Conservation (phyloP, 306 rosid species). For the Trifolium pratense region DNA sequence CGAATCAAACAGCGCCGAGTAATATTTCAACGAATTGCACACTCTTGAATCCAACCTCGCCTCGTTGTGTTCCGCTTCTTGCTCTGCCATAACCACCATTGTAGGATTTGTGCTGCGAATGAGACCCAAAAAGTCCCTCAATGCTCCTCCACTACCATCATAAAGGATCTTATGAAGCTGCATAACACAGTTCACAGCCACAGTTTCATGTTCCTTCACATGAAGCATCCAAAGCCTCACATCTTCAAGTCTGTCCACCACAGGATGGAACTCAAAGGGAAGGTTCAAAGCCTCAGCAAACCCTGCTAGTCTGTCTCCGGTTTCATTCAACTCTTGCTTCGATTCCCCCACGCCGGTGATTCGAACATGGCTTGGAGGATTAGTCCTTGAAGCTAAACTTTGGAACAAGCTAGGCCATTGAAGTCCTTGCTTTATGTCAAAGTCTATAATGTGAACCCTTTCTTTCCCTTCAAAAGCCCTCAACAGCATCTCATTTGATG, state of each 20-base stretch:
- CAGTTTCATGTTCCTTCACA: constrained; percentile 87
- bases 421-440: constrained; percentile 89
- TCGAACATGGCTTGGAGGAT: constrained; percentile 90
- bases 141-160: constrained; percentile 68
- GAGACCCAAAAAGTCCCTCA: constrained; percentile 79
- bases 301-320: constrained; percentile 88
- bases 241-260: constrained; percentile 94
- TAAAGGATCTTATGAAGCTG: constrained; percentile 89
- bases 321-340: constrained; percentile 86
- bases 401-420: constrained; percentile 98
- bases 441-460: constrained; percentile 93
- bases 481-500: constrained; percentile 83
- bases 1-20: constrained; percentile 78
- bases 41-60: constrained; percentile 68
- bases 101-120: constrained; percentile 85
- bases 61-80: constrained; percentile 84
- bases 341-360: constrained; percentile 94
- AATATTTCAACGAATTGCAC: constrained; percentile 67
- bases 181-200: constrained; percentile 78
- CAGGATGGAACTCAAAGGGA: constrained; percentile 92
- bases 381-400: constrained; percentile 76
- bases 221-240: constrained; percentile 99
- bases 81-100: constrained; percentile 72
- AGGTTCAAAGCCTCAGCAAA: constrained; percentile 81
- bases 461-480: constrained; percentile 98